Base-by-base conservation (phyloP, 805 yeast genomes). In the Priceomyces melissophilus region DNA sequence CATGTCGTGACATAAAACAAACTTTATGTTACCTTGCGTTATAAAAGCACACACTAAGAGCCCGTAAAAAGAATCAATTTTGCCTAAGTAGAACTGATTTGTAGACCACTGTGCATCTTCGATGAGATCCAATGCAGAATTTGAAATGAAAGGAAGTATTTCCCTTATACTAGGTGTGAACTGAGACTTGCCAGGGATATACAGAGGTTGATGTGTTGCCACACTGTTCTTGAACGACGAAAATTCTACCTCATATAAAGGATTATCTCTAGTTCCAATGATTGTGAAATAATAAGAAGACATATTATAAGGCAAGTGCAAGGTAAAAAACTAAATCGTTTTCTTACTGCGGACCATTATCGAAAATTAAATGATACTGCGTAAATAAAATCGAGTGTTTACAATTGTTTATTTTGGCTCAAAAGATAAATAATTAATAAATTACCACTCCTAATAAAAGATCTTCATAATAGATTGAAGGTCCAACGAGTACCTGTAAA, bases 251-350 rank as follows among this genome's bases (percentile, higher is more conserved):
- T 90, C 96, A 52, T 89, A 93, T 2, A 93, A 56, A 0, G 97
- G 96, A 46, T 77, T 78, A 59, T 93, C 98, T 29, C 78, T 75
- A 1, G 90, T 83, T 12, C 97, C 97, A 32, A 93, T 78, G 36
- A 93, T 83, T 3, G 95, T 84, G 54, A 93, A 80, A 61, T 89
- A 90, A 65, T 83, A 87, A n/a, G 95, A 84, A 82, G 84, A 81
- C 50, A 47, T 59, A 12, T 31, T 11, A 15, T 14, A 4, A 12
- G 4, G 4, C 16, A 10, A 8, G 11, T 30, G n/a, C n/a, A n/a
- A 20, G 25, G 25, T 20, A 8, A 20, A 20, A 20, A 20, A 20
- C 8, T 20, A 20, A 20, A 20, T 20, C 25, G 25, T 20, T 20
- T 20, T 20, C 8, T 20, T 20, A 20, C 25, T 20, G 25, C 25